Conservation (phyloP, 139 green algal species). For the Mesotaenium endlicherianum region DNA sequence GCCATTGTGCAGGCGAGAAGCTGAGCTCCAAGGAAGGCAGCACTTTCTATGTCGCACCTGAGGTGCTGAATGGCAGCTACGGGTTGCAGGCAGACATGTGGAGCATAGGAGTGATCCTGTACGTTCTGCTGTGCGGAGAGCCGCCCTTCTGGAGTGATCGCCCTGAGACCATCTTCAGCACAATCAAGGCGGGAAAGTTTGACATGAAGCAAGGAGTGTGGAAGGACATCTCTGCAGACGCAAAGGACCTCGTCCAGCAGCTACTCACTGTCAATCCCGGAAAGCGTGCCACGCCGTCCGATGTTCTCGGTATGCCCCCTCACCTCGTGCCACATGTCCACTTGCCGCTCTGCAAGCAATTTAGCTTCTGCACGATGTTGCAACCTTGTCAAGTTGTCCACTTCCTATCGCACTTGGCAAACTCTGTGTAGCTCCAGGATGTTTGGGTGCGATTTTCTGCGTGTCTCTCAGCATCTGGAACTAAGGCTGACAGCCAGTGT, state of each 20-base stretch:
- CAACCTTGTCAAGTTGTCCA: too few relatives aligned
- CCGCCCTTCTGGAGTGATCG: background rate
- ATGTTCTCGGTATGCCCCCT: too few relatives aligned
- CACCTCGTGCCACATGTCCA: too few relatives aligned
- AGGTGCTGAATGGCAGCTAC: slow-evolving; percentile 5
- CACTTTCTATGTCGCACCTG: slow-evolving; percentile 6
- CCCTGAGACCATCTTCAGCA: background rate
- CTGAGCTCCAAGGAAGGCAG: background rate
- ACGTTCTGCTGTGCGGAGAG: slow-evolving; percentile 12
- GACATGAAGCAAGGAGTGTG: background rate
- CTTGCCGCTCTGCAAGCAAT: too few relatives aligned
- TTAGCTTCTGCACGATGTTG: too few relatives aligned
- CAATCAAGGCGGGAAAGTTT: background rate
- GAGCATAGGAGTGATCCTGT: slow-evolving; percentile 20
- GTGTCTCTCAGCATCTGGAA: too few relatives aligned
- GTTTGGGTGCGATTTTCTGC: too few relatives aligned
- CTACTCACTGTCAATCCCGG: background rate
- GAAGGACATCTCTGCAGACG: background rate
- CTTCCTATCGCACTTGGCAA: too few relatives aligned
- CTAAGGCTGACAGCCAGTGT: too few relatives aligned
- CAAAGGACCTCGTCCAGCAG: background rate
- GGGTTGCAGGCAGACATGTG: slow-evolving; percentile 15
- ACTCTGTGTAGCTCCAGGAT: too few relatives aligned
- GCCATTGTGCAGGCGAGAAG: background rate
- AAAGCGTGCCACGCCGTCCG: too few relatives aligned